Percentiles rank a stretch among this genome's conserved stretches.
Evolutionary conservation across 352 stramenopile species (phyloP).

Genomic region (Thraustochytrium striatum): DNA sequence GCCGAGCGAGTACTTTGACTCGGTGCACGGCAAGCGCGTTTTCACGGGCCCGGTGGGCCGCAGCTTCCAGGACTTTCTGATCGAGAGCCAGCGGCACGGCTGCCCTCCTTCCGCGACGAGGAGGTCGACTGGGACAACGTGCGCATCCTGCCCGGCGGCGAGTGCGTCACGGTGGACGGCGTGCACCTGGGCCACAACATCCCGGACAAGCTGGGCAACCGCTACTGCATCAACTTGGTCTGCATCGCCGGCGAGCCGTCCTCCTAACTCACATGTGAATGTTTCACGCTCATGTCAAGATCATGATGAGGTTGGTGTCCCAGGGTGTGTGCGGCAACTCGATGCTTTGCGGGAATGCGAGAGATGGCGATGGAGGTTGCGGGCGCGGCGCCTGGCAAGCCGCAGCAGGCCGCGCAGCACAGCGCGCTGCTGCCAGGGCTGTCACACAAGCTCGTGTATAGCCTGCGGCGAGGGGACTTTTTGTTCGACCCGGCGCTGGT

Average conservation of each 20-base stretch:
- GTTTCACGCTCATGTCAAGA: too few species aligned
- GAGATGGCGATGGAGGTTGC: too few species aligned
- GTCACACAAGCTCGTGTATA: too few species aligned
- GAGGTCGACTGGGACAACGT: conserved; percentile 75
- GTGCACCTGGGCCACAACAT: conserved; percentile 72
- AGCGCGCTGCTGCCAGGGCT: too few species aligned
- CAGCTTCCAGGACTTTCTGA: conserved; percentile 64
- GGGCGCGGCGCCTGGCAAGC: too few species aligned
- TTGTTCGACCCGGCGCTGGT: too few species aligned
- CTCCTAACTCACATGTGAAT: too few species aligned
- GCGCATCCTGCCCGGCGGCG: conserved; percentile 63
- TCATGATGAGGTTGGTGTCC: too few species aligned
- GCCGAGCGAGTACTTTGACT: conserved; percentile 68
- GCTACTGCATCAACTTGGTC: conserved; percentile 80
- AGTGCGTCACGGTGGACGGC: conserved; percentile 64
- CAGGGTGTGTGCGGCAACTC: too few species aligned
- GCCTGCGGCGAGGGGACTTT: too few species aligned
- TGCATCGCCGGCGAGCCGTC: conserved; percentile 62
- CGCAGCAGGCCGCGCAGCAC: too few species aligned
- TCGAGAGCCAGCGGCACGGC: conserved; percentile 62
- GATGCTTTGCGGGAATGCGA: too few species aligned
- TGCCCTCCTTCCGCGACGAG: conserved; percentile 67
- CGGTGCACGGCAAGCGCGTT: conserved; percentile 67
- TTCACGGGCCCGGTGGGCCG: conserved; percentile 64
- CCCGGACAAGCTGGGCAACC: conserved; percentile 65